phyloP scores from a whole-genome alignment of 2,329 filamentous ascomycete genomes.

The Ustulina deusta region DNA sequence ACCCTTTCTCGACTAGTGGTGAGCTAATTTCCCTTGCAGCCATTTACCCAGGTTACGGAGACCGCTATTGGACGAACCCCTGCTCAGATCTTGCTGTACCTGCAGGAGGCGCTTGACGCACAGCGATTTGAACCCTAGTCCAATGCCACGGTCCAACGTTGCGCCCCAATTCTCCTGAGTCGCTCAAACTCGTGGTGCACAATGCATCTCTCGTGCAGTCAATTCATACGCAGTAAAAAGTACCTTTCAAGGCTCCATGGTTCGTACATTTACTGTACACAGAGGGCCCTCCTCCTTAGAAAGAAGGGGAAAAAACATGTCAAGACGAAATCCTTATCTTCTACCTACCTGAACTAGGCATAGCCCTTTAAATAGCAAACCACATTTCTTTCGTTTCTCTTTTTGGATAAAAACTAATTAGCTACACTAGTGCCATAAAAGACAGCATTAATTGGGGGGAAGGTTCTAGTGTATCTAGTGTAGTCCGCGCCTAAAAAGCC shows the following conservation, averaged over 20 bases:
- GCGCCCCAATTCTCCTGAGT: slow-evolving; percentile 8
- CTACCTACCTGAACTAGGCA: no score
- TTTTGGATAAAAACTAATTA: background rate
- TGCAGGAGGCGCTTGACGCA: slow-evolving; percentile 36
- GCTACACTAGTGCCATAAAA: background rate
- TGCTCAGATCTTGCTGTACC: slow-evolving; percentile 38
- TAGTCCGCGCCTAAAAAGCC: background rate
- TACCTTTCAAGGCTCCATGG: background rate
- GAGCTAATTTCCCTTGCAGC: slow-evolving; percentile 36
- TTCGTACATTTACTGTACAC: no score
- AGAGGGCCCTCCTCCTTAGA: no score
- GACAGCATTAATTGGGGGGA: background rate
- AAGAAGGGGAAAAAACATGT: no score
- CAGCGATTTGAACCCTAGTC: slow-evolving; percentile 17
- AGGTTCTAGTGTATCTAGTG: no score
- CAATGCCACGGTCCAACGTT: slow-evolving; percentile 15
- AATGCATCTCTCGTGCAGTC: background rate
- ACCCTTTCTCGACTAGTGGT: slow-evolving; percentile 13
- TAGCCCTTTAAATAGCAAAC: no score
- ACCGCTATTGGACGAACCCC: slow-evolving; percentile 24
- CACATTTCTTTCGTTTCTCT: background rate
- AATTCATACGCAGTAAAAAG: background rate
- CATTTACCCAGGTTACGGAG: background rate
- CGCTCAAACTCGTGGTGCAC: background rate
- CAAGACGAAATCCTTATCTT: no score